A percentile compares a stretch with the other conserved stretches of the same genome.
phyloP scores from a whole-genome alignment of 768 basidiomycete species.

The Phlebiopsis gigantea region DNA sequence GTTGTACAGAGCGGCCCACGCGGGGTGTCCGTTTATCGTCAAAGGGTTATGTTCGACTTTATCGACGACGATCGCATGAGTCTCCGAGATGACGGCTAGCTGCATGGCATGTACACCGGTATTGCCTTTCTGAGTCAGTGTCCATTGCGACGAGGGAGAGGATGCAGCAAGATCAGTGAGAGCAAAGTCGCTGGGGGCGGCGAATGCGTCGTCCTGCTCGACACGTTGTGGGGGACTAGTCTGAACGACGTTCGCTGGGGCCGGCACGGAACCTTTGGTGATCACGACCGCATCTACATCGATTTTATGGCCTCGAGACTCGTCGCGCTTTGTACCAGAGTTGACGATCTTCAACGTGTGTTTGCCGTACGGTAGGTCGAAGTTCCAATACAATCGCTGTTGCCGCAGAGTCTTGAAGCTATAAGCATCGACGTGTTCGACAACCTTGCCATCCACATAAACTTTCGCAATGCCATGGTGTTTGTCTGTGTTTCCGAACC shows the following conservation, averaged over 20 bases:
- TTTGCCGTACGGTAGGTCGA: constrained; percentile 41
- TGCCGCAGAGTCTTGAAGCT: constrained; percentile 34
- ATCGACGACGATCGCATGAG: constrained; percentile 71
- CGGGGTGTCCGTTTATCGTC: constrained; percentile 67
- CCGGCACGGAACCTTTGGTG: constrained; percentile 33
- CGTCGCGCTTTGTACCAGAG: constrained; percentile 36
- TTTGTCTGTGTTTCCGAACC: constrained; percentile 60
- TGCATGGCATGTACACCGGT: constrained; percentile 83
- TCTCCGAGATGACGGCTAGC: constrained; percentile 58
- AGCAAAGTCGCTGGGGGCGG: not conserved
- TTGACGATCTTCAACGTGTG: constrained; percentile 67
- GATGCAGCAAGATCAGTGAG: constrained; percentile 3
- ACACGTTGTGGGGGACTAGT: not conserved
- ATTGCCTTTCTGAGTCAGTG: constrained; percentile 54
- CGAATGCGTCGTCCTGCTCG: constrained; percentile 4
- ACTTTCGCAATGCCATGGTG: constrained; percentile 52
- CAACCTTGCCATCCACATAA: constrained; percentile 49
- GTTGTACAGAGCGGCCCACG: constrained; percentile 77
- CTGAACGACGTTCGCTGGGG: not conserved
- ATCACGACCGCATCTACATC: constrained; percentile 69
- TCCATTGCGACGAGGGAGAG: constrained; percentile 37
- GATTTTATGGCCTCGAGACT: constrained; percentile 30
- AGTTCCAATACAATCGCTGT: constrained; percentile 63
- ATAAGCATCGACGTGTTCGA: constrained; percentile 43
- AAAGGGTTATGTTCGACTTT: constrained; percentile 86